phyloP scores from a whole-genome alignment of 768 basidiomycete species.

The Albatrellus ellisii region DNA sequence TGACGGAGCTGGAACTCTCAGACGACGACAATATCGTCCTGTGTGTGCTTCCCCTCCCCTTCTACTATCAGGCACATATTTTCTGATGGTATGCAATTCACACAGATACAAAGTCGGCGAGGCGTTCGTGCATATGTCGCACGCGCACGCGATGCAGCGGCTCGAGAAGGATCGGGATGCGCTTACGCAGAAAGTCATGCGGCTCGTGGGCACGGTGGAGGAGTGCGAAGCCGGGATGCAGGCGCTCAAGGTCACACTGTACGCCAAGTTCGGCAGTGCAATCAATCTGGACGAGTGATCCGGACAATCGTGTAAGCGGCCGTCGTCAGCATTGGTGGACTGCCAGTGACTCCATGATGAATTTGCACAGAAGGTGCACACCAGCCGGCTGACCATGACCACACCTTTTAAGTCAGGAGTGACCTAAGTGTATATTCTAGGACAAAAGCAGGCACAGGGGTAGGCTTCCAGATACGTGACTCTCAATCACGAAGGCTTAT shows the following conservation, averaged over 20 bases:
- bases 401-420: no score
- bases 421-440: no score
- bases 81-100: background rate
- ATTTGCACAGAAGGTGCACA: no score
- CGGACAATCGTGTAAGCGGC: background rate
- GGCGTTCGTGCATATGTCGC: conserved; percentile 71
- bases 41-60: conserved; percentile 28
- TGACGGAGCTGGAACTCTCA: conserved; percentile 77
- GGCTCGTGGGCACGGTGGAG: conserved; percentile 37
- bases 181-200: conserved; percentile 41
- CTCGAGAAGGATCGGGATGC: conserved; percentile 57
- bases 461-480: no score
- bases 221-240: conserved; percentile 69
- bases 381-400: no score
- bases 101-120: conserved; percentile 82
- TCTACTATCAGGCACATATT: background rate
- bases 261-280: conserved; percentile 86
- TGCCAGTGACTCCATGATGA: no score
- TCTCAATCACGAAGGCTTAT: no score
- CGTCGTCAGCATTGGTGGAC: background rate
- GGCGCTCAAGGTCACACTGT: conserved; percentile 62
- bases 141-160: conserved; percentile 51
- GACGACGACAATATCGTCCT: conserved; percentile 75
- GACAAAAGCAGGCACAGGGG: no score
- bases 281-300: conserved; percentile 80